These are phyloP conservation scores for Fusarium sp. DNA, from an alignment of 2,329 filamentous ascomycete genomes.

Conservation along the genomic window DNA sequence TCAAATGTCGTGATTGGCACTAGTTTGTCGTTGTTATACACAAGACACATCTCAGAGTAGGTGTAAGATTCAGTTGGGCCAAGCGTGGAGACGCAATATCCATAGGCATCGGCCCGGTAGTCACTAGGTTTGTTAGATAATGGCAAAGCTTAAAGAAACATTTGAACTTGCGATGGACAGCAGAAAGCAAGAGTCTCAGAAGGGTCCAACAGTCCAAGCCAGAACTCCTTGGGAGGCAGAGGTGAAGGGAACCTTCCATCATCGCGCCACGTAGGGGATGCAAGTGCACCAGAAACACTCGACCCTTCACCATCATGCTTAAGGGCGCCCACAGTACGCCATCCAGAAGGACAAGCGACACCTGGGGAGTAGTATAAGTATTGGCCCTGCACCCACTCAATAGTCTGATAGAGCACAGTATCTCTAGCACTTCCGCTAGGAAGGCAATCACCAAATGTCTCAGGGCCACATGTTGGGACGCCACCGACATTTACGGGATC, in stretches of 20 bases:
- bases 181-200: slow-evolving; percentile 7
- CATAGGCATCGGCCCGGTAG: not conserved
- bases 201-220: not conserved
- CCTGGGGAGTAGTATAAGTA: slow-evolving; percentile 1
- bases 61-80: not conserved
- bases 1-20: not conserved
- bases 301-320: slow-evolving; percentile 1
- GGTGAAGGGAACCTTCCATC: fast-evolving
- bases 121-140: not conserved
- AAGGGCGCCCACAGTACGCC: slow-evolving; percentile 41
- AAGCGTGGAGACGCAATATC: not conserved
- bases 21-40: fast-evolving
- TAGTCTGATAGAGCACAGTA: not conserved
- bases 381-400: not conserved
- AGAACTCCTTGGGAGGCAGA: not conserved
- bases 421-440: slow-evolving; percentile 26
- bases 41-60: not conserved
- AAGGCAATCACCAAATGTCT: slow-evolving; percentile 22
- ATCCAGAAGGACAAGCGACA: slow-evolving; percentile 38
- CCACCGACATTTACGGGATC: not conserved
- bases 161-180: not conserved
- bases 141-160: no score
- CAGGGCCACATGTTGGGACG: not conserved
- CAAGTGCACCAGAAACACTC: not conserved
- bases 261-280: not conserved